Conservation (phyloP, 495 filamentous ascomycete species). For the Neurospora tetrasperma region DNA sequence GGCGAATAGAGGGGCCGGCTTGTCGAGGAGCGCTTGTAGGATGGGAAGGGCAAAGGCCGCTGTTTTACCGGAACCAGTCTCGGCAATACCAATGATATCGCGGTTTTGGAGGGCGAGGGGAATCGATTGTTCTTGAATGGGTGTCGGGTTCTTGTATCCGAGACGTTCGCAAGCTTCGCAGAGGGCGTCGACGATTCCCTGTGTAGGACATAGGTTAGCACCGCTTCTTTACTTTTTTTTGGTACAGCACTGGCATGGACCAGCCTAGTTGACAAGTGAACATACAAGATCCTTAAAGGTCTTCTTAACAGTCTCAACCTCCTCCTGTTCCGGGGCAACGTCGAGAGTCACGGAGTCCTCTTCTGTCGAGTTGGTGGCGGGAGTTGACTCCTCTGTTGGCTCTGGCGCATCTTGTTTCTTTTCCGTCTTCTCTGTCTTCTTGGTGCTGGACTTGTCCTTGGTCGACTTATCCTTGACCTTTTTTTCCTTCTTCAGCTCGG, state of each 20-base stretch:
- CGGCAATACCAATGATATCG: conserved; percentile 86
- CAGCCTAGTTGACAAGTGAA: neutral
- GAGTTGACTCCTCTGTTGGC: conserved; percentile 5
- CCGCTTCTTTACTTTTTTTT: too few relatives aligned
- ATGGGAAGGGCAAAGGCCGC: conserved; percentile 88
- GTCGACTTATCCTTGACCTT: neutral
- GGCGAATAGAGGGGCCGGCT: conserved; percentile 64
- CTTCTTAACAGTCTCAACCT: conserved; percentile 34
- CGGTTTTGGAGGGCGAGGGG: conserved; percentile 71
- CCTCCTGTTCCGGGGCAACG: conserved; percentile 10
- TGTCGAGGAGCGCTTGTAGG: conserved; percentile 75
- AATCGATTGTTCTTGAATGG: conserved; percentile 67
- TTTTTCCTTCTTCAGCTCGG: conserved; percentile 1
- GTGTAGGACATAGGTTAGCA: neutral
- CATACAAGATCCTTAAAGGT: conserved; percentile 64
- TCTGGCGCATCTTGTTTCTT: neutral
- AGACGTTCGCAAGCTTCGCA: conserved; percentile 76
- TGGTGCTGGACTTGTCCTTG: neutral
- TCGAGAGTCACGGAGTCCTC: conserved; percentile 9
- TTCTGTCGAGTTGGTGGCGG: conserved; percentile 1
- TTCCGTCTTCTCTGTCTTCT: conserved; percentile 1
- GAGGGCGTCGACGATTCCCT: conserved; percentile 73
- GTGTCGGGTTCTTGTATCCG: conserved; percentile 74
- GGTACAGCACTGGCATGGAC: neutral
- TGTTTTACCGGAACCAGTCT: conserved; percentile 90